Conservation (phyloP, 2,329 filamentous ascomycete species). For the Ceratocystis albifundus region DNA sequence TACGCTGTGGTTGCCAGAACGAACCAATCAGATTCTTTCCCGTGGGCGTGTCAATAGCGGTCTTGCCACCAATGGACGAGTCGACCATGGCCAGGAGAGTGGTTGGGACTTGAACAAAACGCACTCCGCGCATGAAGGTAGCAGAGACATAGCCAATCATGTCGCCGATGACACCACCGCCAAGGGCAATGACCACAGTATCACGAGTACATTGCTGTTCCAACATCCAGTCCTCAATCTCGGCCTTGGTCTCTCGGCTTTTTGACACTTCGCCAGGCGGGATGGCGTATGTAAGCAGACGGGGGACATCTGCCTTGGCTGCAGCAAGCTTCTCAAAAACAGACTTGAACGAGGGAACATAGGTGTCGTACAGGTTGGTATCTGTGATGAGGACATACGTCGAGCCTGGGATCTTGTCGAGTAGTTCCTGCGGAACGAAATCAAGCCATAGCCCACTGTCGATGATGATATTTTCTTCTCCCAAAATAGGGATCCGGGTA, state of each 20-base stretch:
- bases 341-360: slow-evolving; percentile 62
- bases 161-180: slow-evolving; percentile 93
- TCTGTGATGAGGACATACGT: slow-evolving; percentile 97
- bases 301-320: slow-evolving; percentile 36
- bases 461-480: slow-evolving; percentile 80
- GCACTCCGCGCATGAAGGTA: slow-evolving; percentile 95
- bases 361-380: slow-evolving; percentile 73
- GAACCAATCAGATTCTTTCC: slow-evolving; percentile 94
- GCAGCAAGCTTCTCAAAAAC: slow-evolving; percentile 29
- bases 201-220: slow-evolving; percentile 85
- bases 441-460: slow-evolving; percentile 82
- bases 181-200: slow-evolving; percentile 86
- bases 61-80: slow-evolving; percentile 96
- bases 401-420: slow-evolving; percentile 65
- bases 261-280: slow-evolving; percentile 91
- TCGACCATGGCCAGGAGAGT: slow-evolving; percentile 95
- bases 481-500: slow-evolving; percentile 56
- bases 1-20: slow-evolving; percentile 90
- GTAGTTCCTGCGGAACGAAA: slow-evolving; percentile 70
- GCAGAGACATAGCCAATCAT: slow-evolving; percentile 96
- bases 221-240: slow-evolving; percentile 96
- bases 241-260: slow-evolving; percentile 81
- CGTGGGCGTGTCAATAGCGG: slow-evolving; percentile 88
- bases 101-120: slow-evolving; percentile 92
- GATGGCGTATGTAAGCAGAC: slow-evolving; percentile 75